Conservation (phyloP, 1,139 yeast genomes). For the Meyerozyma carpophila region DNA sequence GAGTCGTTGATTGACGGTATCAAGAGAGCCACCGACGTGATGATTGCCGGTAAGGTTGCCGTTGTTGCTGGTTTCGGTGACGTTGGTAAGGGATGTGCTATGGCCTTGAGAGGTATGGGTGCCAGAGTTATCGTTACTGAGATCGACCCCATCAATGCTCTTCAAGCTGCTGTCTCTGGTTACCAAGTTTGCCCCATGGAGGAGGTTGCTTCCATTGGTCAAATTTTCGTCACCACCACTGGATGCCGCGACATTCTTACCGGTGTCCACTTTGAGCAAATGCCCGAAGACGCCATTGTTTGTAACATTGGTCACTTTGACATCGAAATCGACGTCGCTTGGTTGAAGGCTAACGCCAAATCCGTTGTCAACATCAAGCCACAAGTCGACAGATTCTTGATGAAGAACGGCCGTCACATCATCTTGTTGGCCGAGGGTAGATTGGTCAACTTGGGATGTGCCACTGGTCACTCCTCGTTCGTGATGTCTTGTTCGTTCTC, state of each 20-base stretch:
- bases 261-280: constrained; percentile 76
- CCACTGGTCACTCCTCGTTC: constrained; percentile 99
- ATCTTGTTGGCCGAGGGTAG: constrained; percentile 99
- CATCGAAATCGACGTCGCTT: constrained; percentile 98
- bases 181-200: constrained; percentile 97
- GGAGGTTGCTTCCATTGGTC: constrained; percentile 90
- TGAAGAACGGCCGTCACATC: constrained; percentile 88
- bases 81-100: constrained; percentile 99
- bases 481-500: constrained; percentile 99
- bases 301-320: constrained; percentile 99
- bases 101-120: constrained; percentile 99
- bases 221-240: constrained; percentile 98
- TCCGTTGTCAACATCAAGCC: constrained; percentile 97
- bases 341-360: constrained; percentile 90
- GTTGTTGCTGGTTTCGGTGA: constrained; percentile 99
- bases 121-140: constrained; percentile 98
- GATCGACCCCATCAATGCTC: constrained; percentile 98
- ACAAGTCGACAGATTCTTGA: constrained; percentile 96
- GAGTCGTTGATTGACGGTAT: constrained; percentile 98
- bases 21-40: constrained; percentile 99
- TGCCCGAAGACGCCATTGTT: constrained; percentile 99
- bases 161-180: constrained; percentile 99
- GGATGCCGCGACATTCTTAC: constrained; percentile 99
- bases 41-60: constrained; percentile 99
- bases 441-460: constrained; percentile 99